Conservation (phyloP, 306 rosid species). For the Cyclanthera cordifolia region DNA sequence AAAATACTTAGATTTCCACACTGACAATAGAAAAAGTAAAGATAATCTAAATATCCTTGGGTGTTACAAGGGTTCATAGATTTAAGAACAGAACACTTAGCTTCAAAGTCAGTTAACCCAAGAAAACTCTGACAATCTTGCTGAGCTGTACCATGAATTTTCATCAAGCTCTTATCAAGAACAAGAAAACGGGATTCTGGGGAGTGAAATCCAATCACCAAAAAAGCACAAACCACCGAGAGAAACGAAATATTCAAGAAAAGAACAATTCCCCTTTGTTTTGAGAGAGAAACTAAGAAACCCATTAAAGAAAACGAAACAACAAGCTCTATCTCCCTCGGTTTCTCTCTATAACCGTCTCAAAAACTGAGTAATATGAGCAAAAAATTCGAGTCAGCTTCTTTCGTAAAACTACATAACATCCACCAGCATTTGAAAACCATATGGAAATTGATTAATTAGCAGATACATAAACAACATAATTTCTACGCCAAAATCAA, state of each 20-base stretch:
- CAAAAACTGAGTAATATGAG: not conserved
- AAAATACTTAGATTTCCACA: constrained; percentile 30
- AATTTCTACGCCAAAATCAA: not conserved
- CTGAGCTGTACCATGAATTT: not conserved
- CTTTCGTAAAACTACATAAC: too few relatives aligned
- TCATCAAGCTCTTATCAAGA: not conserved
- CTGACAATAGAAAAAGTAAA: constrained; percentile 54
- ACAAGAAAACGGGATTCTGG: not conserved
- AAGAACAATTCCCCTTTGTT: not conserved
- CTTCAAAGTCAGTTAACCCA: constrained; percentile 10
- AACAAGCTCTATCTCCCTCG: not conserved
- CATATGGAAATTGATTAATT: not conserved
- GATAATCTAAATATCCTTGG: constrained; percentile 56
- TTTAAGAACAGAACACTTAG: constrained; percentile 45
- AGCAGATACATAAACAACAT: not conserved
- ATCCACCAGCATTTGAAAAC: too few relatives aligned
- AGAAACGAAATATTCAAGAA: constrained; percentile 16
- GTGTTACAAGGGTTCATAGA: constrained; percentile 34
- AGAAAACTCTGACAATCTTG: constrained; percentile 4
- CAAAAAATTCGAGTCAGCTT: not conserved
- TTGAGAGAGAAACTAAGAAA: constrained; percentile 7
- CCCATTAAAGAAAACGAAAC: constrained; percentile 14
- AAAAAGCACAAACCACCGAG: constrained; percentile 1
- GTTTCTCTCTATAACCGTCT: not conserved
- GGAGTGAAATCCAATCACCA: not conserved